These are phyloP conservation scores for Lactarius sanguifluus DNA, from an alignment of 768 basidiomycete species.

Conservation along the genomic window DNA sequence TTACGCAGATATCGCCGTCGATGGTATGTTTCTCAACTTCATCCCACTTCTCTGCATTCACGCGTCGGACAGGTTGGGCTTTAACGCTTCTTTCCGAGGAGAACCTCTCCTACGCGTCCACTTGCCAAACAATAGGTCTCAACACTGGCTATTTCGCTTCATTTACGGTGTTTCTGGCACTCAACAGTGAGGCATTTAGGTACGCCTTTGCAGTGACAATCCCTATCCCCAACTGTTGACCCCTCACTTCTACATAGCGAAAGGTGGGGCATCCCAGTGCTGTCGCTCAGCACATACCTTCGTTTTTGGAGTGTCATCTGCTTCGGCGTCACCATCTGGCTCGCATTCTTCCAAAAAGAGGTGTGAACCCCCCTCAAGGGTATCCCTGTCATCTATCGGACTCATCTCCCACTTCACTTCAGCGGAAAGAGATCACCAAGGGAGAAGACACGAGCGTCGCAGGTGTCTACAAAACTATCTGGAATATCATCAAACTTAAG, in stretches of 20 bases:
- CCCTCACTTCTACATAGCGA: slow-evolving; percentile 40
- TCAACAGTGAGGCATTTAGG: slow-evolving; percentile 89
- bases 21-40: slow-evolving; percentile 57
- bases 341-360: slow-evolving; percentile 87
- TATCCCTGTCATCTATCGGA: background rate
- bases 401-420: background rate
- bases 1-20: slow-evolving; percentile 87
- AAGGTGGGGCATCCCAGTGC: slow-evolving; percentile 74
- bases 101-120: slow-evolving; percentile 94
- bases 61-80: slow-evolving; percentile 58
- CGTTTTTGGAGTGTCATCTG: slow-evolving; percentile 84
- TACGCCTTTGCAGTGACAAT: slow-evolving; percentile 42
- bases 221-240: slow-evolving; percentile 11
- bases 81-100: slow-evolving; percentile 86
- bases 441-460: slow-evolving; percentile 88
- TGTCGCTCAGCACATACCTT: slow-evolving; percentile 76
- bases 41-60: slow-evolving; percentile 40
- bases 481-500: slow-evolving; percentile 86
- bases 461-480: slow-evolving; percentile 91
- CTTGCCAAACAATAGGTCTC: slow-evolving; percentile 95
- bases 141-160: slow-evolving; percentile 95
- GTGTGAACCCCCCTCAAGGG: slow-evolving; percentile 41
- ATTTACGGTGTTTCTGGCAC: slow-evolving; percentile 95
- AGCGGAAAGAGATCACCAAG: slow-evolving; percentile 75
- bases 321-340: slow-evolving; percentile 83